Conservation (phyloP, 345 rosid species). For the Murraya koenigii region DNA sequence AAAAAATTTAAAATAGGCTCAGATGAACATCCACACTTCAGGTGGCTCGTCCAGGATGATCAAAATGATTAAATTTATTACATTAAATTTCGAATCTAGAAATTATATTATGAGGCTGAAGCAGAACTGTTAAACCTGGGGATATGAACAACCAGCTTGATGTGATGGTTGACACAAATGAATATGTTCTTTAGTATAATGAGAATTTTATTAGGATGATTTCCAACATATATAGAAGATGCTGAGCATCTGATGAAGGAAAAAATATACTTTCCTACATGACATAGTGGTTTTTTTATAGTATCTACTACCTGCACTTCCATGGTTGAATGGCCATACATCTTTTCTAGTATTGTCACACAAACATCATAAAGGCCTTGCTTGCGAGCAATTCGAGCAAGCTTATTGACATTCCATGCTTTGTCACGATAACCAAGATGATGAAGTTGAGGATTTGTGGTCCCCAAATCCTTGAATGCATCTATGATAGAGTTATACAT, state of each 20-base stretch:
- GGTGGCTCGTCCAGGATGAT: background rate
- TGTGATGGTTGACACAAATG: background rate
- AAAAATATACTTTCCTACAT: background rate
- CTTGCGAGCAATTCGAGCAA: constrained; percentile 92
- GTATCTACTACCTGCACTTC: constrained; percentile 83
- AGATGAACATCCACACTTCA: background rate
- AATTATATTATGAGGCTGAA: background rate
- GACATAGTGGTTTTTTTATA: background rate
- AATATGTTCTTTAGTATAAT: background rate
- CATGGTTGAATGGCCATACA: constrained; percentile 98
- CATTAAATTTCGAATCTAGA: background rate
- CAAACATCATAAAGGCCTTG: constrained; percentile 98
- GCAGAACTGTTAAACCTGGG: background rate
- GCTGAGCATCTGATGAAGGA: background rate
- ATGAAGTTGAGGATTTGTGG: constrained; percentile 78
- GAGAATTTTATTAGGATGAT: background rate
- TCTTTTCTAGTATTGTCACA: constrained; percentile 85
- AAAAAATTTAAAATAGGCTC: background rate
- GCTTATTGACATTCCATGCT: constrained; percentile 99
- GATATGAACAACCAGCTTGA: background rate
- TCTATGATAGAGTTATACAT: constrained; percentile 91
- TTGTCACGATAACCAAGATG: constrained; percentile 98
- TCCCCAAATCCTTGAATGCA: constrained; percentile 81
- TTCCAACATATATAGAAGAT: background rate
- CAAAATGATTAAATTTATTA: background rate